Base-by-base conservation (phyloP, 2,329 filamentous ascomycete genomes). In the Elsinoe necatrix region DNA sequence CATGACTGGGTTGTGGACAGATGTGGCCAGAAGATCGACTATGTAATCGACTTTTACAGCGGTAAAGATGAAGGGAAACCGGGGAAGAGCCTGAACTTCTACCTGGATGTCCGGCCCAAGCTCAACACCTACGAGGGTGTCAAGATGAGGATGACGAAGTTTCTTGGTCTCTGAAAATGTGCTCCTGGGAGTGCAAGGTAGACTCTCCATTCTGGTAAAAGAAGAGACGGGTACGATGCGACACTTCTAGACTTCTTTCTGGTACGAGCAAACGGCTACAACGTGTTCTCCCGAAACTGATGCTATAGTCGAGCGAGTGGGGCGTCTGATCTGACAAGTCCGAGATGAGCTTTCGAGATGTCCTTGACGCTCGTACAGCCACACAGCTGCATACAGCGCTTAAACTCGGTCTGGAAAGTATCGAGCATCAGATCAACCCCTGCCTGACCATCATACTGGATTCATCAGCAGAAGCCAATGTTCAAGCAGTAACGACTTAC, bases 1-100 rank as follows among this genome's bases (percentile, higher is more conserved):
- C 93, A 98, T 70, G 93, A 98, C 71, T 98, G 93, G 93, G 84
- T 96, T 21, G 85, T 98, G 34, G 91, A 98, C 72, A 80, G 93
- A 54, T 97, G 93, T 68, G 92, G 87, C 27, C 85, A 77, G 18
- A 82, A 82, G 66, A 75, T 98, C 50, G 93, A 97, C 65, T 98
- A 98, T 69, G 86, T 98, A 37, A 98, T 98, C 70, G 93, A 98
- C 72, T 98, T 98, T 66, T 98, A 98, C 68, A 84, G 89, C 4
- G 93, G 93, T 0, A 82, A 77, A 63, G 69, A 76, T 27, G 69
- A 71, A 56, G 71, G 67, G 57, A 69, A 61, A 65, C 62, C 58
- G 25, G 71, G 68, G 57, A 73, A 73, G 57, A 77, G 75, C 43
- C 65, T 85, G 62, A 84, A 78, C 62, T 85, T 85, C 63, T 85